These are phyloP conservation scores for Selaginella moellendorffii DNA, from an alignment of 75 land plant genomes.

Conservation along the genomic window DNA sequence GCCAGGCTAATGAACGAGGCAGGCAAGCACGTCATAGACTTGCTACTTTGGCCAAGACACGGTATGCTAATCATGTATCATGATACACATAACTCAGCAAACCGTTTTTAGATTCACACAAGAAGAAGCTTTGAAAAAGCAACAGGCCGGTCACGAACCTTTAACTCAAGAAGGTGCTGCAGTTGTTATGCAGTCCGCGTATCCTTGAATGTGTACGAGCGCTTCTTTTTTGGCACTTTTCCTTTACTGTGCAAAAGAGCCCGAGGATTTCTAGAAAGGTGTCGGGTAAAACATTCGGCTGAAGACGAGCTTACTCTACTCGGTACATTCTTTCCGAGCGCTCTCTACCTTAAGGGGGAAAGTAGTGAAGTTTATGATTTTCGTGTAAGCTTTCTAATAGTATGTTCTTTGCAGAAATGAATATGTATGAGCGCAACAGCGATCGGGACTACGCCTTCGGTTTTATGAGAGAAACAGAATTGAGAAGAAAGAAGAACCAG, in stretches of 20 bases:
- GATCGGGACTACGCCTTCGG: not conserved
- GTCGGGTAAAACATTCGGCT: constrained; percentile 18
- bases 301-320: constrained; percentile 24
- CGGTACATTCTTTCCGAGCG: constrained; percentile 14
- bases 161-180: constrained; percentile 22
- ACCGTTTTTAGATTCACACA: constrained; percentile 16
- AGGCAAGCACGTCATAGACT: constrained; percentile 19
- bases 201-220: constrained; percentile 12
- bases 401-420: not conserved
- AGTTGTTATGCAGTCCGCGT: constrained; percentile 18
- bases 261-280: constrained; percentile 25
- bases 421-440: not conserved
- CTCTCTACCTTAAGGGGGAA: not conserved
- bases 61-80: constrained; percentile 11
- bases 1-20: constrained; percentile 30
- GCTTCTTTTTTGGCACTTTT: not conserved
- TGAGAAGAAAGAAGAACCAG: constrained; percentile 23
- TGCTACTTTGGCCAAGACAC: constrained; percentile 12
- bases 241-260: constrained; percentile 5
- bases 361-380: not conserved
- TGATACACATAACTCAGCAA: not conserved
- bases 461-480: not conserved
- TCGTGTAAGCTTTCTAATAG: not conserved
- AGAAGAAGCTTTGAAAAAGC: constrained; percentile 22
- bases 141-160: constrained; percentile 21